These are phyloP conservation scores for Verticillium dahliae DNA, from an alignment of 2,329 filamentous ascomycete species.

Conservation along the genomic window DNA sequence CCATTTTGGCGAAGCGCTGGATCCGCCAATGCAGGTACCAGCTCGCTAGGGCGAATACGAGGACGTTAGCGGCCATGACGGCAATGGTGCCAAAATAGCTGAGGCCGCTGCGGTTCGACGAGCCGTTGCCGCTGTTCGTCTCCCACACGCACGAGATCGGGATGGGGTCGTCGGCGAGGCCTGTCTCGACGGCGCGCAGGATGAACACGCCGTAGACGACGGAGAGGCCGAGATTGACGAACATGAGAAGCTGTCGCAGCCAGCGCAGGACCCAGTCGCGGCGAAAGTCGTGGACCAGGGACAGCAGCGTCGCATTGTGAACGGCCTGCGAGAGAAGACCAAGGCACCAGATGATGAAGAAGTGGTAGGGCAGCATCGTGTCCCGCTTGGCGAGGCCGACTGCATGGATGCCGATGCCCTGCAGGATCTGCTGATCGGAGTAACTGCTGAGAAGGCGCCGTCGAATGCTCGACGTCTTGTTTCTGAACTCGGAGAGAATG, in stretches of 20 bases:
- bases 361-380: conserved; percentile 58
- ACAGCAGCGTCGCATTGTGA: conserved; percentile 59
- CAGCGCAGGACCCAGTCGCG: conserved; percentile 61
- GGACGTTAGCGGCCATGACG: conserved; percentile 51
- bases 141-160: conserved; percentile 58
- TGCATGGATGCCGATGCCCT: conserved; percentile 61
- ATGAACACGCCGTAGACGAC: conserved; percentile 51
- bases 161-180: conserved; percentile 43
- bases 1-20: conserved; percentile 45
- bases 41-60: conserved; percentile 53
- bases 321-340: conserved; percentile 58
- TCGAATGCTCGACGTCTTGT: conserved; percentile 43
- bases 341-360: conserved; percentile 66
- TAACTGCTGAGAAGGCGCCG: conserved; percentile 60
- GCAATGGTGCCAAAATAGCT: conserved; percentile 54
- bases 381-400: conserved; percentile 55
- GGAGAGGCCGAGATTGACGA: conserved; percentile 55
- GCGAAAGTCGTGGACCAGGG: conserved; percentile 58
- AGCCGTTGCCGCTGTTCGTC: conserved; percentile 22
- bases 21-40: conserved; percentile 57
- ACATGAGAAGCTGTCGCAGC: conserved; percentile 60
- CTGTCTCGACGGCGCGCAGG: conserved; percentile 45
- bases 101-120: conserved; percentile 32
- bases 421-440: conserved; percentile 58
- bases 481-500: conserved; percentile 45